Evolutionary conservation across 306 rosid genomes (phyloP).

Genomic region (Canavalia ensiformis): DNA sequence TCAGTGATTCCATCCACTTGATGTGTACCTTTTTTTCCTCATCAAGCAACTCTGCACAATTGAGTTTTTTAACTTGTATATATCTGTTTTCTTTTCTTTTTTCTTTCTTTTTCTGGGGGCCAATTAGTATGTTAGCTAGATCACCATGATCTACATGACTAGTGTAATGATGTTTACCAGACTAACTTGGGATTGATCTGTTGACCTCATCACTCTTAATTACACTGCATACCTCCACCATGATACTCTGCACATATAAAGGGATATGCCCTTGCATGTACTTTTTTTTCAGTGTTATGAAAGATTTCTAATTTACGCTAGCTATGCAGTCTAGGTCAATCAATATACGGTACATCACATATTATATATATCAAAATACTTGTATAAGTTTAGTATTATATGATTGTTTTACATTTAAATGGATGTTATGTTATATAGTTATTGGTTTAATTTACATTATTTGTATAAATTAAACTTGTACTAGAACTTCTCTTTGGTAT

Average conservation of each 20-base stretch:
- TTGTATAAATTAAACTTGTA: too few relatives aligned
- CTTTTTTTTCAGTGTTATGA: not conserved
- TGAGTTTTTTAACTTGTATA: slow-evolving; percentile 59
- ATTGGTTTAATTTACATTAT: too few relatives aligned
- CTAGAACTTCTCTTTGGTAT: too few relatives aligned
- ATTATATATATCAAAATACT: too few relatives aligned
- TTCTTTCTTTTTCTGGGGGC: slow-evolving; percentile 45
- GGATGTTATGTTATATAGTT: too few relatives aligned
- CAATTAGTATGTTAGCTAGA: slow-evolving; percentile 44
- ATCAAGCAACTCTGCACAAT: slow-evolving; percentile 47
- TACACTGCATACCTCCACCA: slow-evolving; percentile 47
- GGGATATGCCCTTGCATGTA: slow-evolving; percentile 30
- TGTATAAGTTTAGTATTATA: too few relatives aligned
- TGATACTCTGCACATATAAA: slow-evolving; percentile 48
- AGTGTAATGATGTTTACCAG: slow-evolving; percentile 52
- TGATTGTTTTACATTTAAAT: too few relatives aligned
- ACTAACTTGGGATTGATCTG: slow-evolving; percentile 50
- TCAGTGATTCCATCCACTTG: slow-evolving; percentile 59
- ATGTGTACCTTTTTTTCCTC: slow-evolving; percentile 37
- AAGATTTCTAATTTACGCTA: not conserved
- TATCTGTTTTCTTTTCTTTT: slow-evolving; percentile 41
- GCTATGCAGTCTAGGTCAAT: not conserved
- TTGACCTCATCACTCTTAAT: slow-evolving; percentile 45
- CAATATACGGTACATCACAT: not conserved
- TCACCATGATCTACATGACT: slow-evolving; percentile 46